Base-by-base conservation (phyloP, 129 eudicot genomes). In the Scalesia atractyloides region DNA sequence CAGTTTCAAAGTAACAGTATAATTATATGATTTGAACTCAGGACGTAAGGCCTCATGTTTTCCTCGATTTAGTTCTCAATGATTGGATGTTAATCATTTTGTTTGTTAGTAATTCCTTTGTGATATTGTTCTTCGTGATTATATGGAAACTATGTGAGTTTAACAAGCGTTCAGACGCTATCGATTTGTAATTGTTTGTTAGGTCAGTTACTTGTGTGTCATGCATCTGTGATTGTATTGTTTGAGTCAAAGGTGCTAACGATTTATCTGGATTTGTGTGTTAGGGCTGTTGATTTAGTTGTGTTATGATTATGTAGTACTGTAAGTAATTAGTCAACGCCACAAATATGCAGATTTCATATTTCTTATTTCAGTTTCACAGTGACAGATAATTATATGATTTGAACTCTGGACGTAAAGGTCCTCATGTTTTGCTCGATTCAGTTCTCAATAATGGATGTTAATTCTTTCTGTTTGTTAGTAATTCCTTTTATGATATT, bases 91-190 rank as follows among this genome's bases (percentile, higher is more conserved):
- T 66, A 44, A 9, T 24, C 46, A 17, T 9, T 60, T 58, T 24
- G 62, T 56, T 20, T 56, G 62, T 58, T 68, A 15, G 72, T 47
- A 14, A n/a, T n/a, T n/a, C n/a, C n/a, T n/a, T n/a, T n/a, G n/a
- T n/a, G n/a, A n/a, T n/a, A n/a, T n/a, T n/a, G n/a, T n/a, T n/a
- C n/a, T n/a, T n/a, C n/a, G n/a, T n/a, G n/a, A n/a, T n/a, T n/a
- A n/a, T n/a, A 60, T 60, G 44, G 43, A 30, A 14, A 6, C 65
- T 12, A 20, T 57, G 63, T 3, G 7, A 57, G 63, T 20, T 26
- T 26, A 22, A n/a, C n/a, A n/a, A n/a, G n/a, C n/a, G n/a, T n/a
- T n/a, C n/a, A n/a, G n/a, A n/a, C n/a, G 2, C 14, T 60, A 5
- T 30, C 0, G 66, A 14, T 26, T 26, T 1, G 0, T 60, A 30